These are phyloP conservation scores for Exophiala alcalophila DNA, from an alignment of 2,329 filamentous ascomycete species.

Conservation along the genomic window DNA sequence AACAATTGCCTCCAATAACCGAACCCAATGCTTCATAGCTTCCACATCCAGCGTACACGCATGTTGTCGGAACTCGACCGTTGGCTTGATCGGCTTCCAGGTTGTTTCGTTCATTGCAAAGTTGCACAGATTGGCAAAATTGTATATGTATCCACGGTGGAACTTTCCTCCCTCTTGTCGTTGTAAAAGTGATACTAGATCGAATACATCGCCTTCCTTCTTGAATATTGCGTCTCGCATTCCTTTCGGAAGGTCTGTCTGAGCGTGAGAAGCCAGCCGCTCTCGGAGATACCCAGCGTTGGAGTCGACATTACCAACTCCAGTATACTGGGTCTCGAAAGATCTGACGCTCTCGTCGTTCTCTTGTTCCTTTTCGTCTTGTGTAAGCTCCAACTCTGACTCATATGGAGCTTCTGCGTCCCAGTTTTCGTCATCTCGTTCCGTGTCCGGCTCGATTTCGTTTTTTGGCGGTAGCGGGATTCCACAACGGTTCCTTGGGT, in stretches of 20 bases:
- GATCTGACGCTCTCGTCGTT: conserved; percentile 17
- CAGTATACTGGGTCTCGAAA: conserved; percentile 21
- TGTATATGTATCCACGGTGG: conserved; percentile 24
- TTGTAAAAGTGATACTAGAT: conserved; percentile 14
- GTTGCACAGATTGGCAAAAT: conserved; percentile 21
- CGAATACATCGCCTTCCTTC: conserved; percentile 13
- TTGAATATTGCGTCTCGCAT: conserved; percentile 18
- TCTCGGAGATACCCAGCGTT: conserved; percentile 15
- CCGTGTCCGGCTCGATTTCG: neutral
- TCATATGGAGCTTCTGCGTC: conserved; percentile 7
- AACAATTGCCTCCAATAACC: conserved; percentile 22
- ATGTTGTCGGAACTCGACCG: conserved; percentile 29
- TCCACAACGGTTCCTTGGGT: conserved; percentile 22
- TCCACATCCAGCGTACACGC: conserved; percentile 18
- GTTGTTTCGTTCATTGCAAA: conserved; percentile 15
- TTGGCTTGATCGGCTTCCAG: conserved; percentile 22
- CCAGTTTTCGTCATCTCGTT: conserved; percentile 14
- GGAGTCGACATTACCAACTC: conserved; percentile 19
- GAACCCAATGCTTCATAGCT: conserved; percentile 23
- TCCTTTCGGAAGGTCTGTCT: neutral
- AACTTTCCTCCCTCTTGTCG: conserved; percentile 4
- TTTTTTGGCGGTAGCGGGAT: neutral
- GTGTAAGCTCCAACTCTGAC: conserved; percentile 3
- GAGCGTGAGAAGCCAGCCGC: neutral
- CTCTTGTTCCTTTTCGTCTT: conserved; percentile 15